Evolutionary conservation across 2,329 filamentous ascomycete species (phyloP), one percentile per base, ranked within the genome.

Genomic region (Pseudogymnoascus destructans): DNA sequence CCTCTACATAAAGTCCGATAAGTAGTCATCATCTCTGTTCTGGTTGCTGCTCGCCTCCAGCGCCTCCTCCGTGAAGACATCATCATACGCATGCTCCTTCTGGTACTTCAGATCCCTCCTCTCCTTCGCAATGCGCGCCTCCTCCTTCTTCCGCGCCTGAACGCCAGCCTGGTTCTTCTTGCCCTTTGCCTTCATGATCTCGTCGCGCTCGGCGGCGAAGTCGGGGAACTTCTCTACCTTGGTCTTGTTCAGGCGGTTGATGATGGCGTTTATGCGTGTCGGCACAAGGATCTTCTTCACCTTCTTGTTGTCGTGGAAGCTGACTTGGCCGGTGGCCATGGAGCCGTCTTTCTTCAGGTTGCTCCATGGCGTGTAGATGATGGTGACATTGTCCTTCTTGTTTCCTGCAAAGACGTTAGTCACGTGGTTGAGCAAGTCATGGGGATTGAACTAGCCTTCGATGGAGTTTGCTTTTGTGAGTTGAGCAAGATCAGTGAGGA

Each of bases 221-320:
- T 97, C 89, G 0, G 92, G 90, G 69, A 85, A 89, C 71, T 85
- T 88, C 74, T 97, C 92, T 32, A 87, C 81, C 65, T 86, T 89
- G 33, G 93, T 98, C 79, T 97, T 98, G 76, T 96, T 97, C 63
- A 98, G 81, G n/a, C 93, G 84, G 74, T 98, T 98, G 74, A 98
- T 82, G 67, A 96, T 89, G 55, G 84, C 75, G 71, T 98, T 98
- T 70, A 95, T 88, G 57, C 92, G 82, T 68, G 85, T 79, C 9
- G 82, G 71, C 13, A 98, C 87, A 59, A 95, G 82, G 59, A 95
- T 76, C 64, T 85, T 85, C 74, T 87, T 91, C 63, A 96, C 90
- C 75, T 85, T 85, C 67, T 89, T 89, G 38, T 79, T 80, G 72
- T 96, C 89, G 69, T 95, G 91, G 76, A 97, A 98, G 63, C 87